Percentiles rank a stretch among this genome's conserved stretches.
Conservation (phyloP, 331 rosid genomes). For the Arachis monticola region DNA sequence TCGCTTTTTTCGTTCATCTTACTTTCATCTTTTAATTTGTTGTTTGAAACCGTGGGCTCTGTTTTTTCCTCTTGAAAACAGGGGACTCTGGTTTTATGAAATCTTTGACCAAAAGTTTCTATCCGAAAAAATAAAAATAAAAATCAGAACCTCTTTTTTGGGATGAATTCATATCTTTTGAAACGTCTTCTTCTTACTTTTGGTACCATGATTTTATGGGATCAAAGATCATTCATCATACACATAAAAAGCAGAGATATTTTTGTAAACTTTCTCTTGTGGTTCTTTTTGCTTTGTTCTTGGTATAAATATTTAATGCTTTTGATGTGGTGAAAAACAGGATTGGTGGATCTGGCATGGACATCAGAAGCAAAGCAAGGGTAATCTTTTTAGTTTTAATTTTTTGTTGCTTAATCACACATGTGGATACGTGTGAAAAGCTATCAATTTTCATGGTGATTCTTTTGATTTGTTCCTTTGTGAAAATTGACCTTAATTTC, state of each 20-base stretch:
- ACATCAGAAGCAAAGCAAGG: constrained; percentile 72
- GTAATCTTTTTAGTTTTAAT: constrained; percentile 25
- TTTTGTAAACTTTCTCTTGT: not conserved
- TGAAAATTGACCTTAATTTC: not conserved
- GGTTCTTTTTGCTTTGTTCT: too few species aligned
- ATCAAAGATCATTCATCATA: constrained; percentile 5
- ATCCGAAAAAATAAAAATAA: not conserved
- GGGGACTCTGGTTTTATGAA: constrained; percentile 14
- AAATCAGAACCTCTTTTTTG: not conserved
- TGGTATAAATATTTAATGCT: not conserved
- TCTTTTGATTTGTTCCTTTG: not conserved
- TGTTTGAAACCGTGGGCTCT: not conserved
- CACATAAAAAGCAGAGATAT: not conserved
- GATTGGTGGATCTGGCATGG: constrained; percentile 76
- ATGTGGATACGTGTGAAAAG: too few species aligned
- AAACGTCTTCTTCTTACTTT: constrained; percentile 4
- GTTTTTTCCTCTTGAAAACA: not conserved
- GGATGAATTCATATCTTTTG: constrained; percentile 6
- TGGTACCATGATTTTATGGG: constrained; percentile 6
- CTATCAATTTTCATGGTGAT: too few species aligned
- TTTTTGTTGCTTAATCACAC: too few species aligned
- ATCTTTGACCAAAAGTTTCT: not conserved
- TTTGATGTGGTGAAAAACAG: constrained; percentile 37
- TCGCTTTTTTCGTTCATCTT: constrained; percentile 34
- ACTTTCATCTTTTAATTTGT: not conserved